These are phyloP conservation scores for Fraxinus dipetala DNA, from an alignment of 305 asterid genomes.

Conservation along the genomic window DNA sequence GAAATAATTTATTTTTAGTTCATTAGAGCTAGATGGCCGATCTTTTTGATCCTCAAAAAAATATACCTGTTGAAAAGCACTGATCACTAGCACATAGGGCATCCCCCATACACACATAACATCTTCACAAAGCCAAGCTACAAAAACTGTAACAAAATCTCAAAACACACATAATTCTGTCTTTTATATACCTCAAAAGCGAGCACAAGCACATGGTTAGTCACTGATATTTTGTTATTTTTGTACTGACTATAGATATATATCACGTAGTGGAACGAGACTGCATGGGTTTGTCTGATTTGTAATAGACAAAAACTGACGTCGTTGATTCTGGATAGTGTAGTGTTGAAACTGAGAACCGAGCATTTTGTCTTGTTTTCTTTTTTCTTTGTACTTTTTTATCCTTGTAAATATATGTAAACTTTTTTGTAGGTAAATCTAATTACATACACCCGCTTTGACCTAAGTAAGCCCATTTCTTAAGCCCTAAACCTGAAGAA, in stretches of 20 bases:
- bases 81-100: neutral
- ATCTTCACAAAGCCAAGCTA: neutral
- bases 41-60: neutral
- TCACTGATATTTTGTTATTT: neutral
- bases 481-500: neutral
- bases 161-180: neutral
- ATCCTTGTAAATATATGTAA: neutral
- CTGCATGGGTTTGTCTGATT: neutral
- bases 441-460: neutral
- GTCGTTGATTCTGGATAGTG: neutral
- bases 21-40: neutral
- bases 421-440: neutral
- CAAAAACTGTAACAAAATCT: neutral
- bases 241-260: neutral
- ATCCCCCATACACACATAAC: neutral
- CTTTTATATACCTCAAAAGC: neutral
- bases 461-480: neutral
- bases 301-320: neutral
- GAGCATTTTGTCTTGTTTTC: neutral
- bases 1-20: neutral
- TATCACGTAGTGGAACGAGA: neutral
- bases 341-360: neutral
- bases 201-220: neutral
- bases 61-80: neutral
- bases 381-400: neutral